Base-by-base conservation (phyloP, 2,329 filamentous ascomycete genomes). In the Macrophomina tecta region DNA sequence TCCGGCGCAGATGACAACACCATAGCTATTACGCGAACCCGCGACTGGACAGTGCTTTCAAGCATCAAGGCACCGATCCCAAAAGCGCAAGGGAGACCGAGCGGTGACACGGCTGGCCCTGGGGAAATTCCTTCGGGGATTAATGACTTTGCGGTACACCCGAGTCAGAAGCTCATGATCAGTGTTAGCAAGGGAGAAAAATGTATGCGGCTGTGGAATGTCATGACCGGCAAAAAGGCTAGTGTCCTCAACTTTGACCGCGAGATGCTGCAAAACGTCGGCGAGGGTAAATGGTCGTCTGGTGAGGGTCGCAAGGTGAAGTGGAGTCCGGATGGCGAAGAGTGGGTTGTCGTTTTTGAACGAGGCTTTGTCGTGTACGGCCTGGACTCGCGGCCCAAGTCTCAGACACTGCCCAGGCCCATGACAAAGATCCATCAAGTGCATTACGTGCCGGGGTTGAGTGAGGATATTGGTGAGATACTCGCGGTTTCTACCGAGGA, bases 161-260 rank as follows among this genome's bases (percentile, higher is more conserved):
- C 95, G 0, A 96, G 92, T 77, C 92, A 97, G 86, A 98, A 97
- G 81, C 83, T 99, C 61, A 97, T 98, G 92, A 88, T 99, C 68
- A 96, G 89, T 72, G 93, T 98, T 8, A 91, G 92, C 71, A 92
- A 90, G 73, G 93, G 93, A 70, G 95, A 99, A 82, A 89, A 89
- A 70, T 93, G 90, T 74, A 96, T 99, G 91, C 85, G 95, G 70
- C 79, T 98, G 70, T 99, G 95, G 95, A 98, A 99, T 75, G 79
- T 99, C 70, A 93, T 98, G 70, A 98, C 94, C 2, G 95, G 94
- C 16, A 97, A 94, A 82, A 97, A 97, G 82, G 94, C 94, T 0
- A 93, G 94, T 36, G 94, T 97, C 63, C 82, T 99, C 72, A 95
- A 92, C 76, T 98, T 98, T 77, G 87, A 86, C 70, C 85, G 87